phyloP scores from a whole-genome alignment of 371 early-diverging fungal genomes.

The Zychaea mexicana region DNA sequence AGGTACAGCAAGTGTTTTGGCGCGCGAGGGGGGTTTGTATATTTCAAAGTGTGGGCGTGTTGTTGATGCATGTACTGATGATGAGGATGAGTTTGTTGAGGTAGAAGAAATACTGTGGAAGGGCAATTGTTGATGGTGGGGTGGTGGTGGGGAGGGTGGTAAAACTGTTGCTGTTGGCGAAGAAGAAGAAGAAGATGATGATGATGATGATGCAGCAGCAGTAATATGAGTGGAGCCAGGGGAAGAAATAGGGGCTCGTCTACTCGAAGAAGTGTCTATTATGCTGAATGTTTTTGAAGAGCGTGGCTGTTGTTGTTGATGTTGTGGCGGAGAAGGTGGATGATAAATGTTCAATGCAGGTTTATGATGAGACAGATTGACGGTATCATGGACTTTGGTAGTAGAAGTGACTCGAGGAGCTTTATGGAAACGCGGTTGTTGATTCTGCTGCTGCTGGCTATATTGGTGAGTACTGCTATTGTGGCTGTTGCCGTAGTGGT shows the following conservation, averaged over 20 bases:
- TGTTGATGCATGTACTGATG: not conserved
- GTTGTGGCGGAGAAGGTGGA: conserved; percentile 14
- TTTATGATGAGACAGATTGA: conserved; percentile 3
- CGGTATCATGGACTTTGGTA: conserved; percentile 1
- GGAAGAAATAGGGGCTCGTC: not conserved
- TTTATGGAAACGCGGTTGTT: not conserved
- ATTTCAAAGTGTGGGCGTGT: conserved; percentile 8
- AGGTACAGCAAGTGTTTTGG: not conserved
- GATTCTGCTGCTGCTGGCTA: not conserved
- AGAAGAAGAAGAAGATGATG: not conserved
- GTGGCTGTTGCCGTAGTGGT: not conserved
- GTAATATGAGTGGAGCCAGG: too few species aligned
- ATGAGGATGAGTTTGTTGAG: not conserved
- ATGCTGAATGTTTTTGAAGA: not conserved
- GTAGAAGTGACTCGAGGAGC: conserved; percentile 6
- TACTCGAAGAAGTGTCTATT: not conserved
- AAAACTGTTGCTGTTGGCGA: not conserved
- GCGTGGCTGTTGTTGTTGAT: not conserved
- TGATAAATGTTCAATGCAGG: conserved; percentile 18
- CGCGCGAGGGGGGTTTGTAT: conserved; percentile 11
- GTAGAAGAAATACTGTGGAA: not conserved
- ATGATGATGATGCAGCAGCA: conserved; percentile 3
- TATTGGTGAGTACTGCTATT: not conserved
- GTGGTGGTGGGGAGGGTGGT: not conserved
- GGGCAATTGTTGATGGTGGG: not conserved